Percentiles rank a stretch among this genome's conserved stretches.
phyloP scores from a whole-genome alignment of 352 stramenopile species.

The Phytophthora constricta region DNA sequence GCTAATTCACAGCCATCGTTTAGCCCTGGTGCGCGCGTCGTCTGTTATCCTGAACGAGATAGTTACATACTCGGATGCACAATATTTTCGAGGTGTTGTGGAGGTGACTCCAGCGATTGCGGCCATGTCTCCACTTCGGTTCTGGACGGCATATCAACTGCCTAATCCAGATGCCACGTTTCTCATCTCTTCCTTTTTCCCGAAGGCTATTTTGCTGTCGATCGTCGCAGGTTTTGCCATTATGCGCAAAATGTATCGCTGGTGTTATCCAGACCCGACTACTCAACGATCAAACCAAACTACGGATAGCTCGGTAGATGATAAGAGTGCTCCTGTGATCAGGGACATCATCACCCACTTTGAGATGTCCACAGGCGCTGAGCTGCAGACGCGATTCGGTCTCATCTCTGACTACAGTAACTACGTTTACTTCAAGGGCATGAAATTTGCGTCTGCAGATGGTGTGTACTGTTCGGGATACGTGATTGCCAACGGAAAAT shows the following conservation, averaged over 20 bases:
- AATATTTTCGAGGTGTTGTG: conserved; percentile 8
- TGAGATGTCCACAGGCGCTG: conserved; percentile 28
- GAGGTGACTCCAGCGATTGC: conserved; percentile 4
- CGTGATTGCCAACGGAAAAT: conserved; percentile 45
- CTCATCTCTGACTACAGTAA: conserved; percentile 45
- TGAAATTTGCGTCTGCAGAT: conserved; percentile 41
- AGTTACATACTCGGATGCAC: conserved; percentile 6
- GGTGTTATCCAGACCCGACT: conserved; percentile 9
- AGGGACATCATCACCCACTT: conserved; percentile 29
- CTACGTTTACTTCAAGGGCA: conserved; percentile 41
- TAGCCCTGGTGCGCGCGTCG: conserved; percentile 1
- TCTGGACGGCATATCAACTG: conserved; percentile 24
- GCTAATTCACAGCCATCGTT: conserved; percentile 1
- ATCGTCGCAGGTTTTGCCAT: conserved; percentile 5
- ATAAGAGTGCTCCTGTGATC: conserved; percentile 3
- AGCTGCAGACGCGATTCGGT: conserved; percentile 30
- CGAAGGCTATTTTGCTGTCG: conserved; percentile 8
- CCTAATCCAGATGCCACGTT: conserved; percentile 10
- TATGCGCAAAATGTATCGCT: conserved; percentile 19
- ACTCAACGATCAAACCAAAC: conserved; percentile 10
- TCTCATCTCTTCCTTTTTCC: conserved; percentile 16
- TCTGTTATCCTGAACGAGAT: conserved; percentile 14
- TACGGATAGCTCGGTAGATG: conserved; percentile 13
- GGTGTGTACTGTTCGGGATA: conserved; percentile 44
- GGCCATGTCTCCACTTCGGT: conserved; percentile 15